Base-by-base conservation (phyloP, 1,284 basidiomycete species). In the Leccinum cinnamomeum region DNA sequence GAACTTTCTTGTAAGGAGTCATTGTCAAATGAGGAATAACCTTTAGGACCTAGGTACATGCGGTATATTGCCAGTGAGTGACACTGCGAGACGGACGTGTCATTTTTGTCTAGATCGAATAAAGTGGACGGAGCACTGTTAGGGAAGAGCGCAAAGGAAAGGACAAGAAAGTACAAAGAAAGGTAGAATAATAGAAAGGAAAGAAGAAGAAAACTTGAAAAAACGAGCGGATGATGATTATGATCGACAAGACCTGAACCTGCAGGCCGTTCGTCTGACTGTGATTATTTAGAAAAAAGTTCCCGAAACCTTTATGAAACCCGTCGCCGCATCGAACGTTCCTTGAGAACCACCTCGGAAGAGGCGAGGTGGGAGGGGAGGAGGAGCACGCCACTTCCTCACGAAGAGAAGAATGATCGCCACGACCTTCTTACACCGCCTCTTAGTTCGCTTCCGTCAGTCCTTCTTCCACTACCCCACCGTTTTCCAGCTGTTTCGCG, bases 301-400 rank as follows among this genome's bases (percentile, higher is more conserved):
- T 20, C 41, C 41, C n/a, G n/a, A 44, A 44, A 44, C n/a, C 41
- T 44, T 3, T 44, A 44, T 18, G 3, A 44, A 18, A 18, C 10
- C n/a, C 5, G 41, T 44, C 18, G 46, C 18, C 18, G 18, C 12
- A 20, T 48, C 18, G 46, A 48, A 48, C 1, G 11, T 48, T 48
- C 46, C 46, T 20, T 12, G 46, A 48, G 46, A 48, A 48, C 2
- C 6, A 3, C 11, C 7, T 20, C 11, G 18, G 44, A 48, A 48
- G 11, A 20, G 11, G 44, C 44, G 18, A 48, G 18, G 44, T 2
- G 18, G 41, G 18, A 7, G 33, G 46, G 51, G 60, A 53, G 60
- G 53, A 55, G 50, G 39, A 44, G 25, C 66, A 73, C 51, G 68
- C 71, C 60, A 53, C 18, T 5, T 61, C 70, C 70, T 51, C 69